These are phyloP conservation scores for Leccinellum luteum DNA, from an alignment of 768 basidiomycete genomes.

Conservation along the genomic window DNA sequence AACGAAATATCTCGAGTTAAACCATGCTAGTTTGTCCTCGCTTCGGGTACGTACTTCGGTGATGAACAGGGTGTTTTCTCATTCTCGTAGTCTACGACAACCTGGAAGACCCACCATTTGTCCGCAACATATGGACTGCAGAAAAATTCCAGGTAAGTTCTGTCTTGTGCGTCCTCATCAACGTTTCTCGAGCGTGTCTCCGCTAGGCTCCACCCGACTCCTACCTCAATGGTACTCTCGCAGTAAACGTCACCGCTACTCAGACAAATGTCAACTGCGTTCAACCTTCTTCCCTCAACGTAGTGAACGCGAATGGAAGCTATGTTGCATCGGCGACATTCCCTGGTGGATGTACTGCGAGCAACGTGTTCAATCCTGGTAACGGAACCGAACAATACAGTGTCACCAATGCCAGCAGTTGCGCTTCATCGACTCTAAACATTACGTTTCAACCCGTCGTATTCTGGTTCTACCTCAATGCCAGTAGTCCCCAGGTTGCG, in stretches of 20 bases:
- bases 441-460: slow-evolving; percentile 53
- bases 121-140: slow-evolving; percentile 50
- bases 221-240: slow-evolving; percentile 52
- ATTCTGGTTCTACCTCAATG: slow-evolving; percentile 61
- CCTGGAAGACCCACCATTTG: slow-evolving; percentile 58
- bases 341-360: slow-evolving; percentile 43
- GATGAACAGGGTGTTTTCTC: background rate
- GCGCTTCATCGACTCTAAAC: slow-evolving; percentile 28
- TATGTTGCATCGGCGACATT: slow-evolving; percentile 46
- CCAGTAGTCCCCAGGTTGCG: slow-evolving; percentile 38
- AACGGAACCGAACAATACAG: slow-evolving; percentile 48
- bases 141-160: slow-evolving; percentile 47
- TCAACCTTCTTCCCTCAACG: slow-evolving; percentile 32
- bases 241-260: slow-evolving; percentile 49
- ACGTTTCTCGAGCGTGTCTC: background rate
- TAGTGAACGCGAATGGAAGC: slow-evolving; percentile 22
- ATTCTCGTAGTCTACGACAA: slow-evolving; percentile 31
- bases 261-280: slow-evolving; percentile 47
- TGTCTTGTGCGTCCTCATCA: background rate
- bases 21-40: slow-evolving; percentile 33
- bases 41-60: slow-evolving; percentile 21
- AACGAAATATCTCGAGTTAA: background rate
- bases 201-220: slow-evolving; percentile 41
- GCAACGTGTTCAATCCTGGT: slow-evolving; percentile 36
- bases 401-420: slow-evolving; percentile 39